Evolutionary conservation across 169 alveolate species (phyloP).

Genomic region (Cyclospora cayetanensis): DNA sequence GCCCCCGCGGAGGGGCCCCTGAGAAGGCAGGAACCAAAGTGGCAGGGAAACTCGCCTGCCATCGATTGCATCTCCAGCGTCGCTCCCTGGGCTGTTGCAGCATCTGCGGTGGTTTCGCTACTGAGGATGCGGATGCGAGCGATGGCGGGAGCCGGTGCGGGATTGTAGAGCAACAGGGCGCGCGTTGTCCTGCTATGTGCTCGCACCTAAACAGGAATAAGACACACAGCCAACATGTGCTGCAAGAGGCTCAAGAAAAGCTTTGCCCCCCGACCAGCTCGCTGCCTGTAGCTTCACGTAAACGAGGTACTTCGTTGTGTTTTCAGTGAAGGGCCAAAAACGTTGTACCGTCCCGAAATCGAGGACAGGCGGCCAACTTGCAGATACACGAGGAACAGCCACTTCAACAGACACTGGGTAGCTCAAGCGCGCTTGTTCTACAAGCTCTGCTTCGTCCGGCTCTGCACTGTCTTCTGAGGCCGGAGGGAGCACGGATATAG

Average conservation of each 20-base stretch:
- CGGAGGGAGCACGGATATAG: constrained; percentile 31
- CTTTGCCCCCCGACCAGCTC: not conserved
- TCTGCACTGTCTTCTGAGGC: not conserved
- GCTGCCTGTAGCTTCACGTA: not conserved
- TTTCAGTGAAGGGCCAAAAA: no score
- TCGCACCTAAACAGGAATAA: not conserved
- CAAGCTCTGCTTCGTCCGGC: not conserved
- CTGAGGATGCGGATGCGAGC: constrained; percentile 19
- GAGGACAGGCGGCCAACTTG: constrained; percentile 39
- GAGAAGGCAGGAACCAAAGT: constrained; percentile 2
- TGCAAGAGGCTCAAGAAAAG: not conserved
- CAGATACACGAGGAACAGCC: not conserved
- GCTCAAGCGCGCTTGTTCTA: not conserved
- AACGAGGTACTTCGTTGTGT: not conserved
- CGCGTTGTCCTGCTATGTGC: constrained; percentile 45
- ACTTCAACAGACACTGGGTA: constrained; percentile 19
- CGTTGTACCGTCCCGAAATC: constrained; percentile 12
- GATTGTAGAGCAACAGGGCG: constrained; percentile 44
- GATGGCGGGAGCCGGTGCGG: not conserved
- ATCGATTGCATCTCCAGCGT: no score
- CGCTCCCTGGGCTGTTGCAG: no score
- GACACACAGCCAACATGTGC: not conserved
- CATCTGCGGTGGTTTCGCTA: no score
- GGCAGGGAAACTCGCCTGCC: constrained; percentile 13
- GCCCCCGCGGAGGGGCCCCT: not conserved